phyloP scores from a whole-genome alignment of 805 yeast species.

The Hanseniaspora pseudoguilliermondii region DNA sequence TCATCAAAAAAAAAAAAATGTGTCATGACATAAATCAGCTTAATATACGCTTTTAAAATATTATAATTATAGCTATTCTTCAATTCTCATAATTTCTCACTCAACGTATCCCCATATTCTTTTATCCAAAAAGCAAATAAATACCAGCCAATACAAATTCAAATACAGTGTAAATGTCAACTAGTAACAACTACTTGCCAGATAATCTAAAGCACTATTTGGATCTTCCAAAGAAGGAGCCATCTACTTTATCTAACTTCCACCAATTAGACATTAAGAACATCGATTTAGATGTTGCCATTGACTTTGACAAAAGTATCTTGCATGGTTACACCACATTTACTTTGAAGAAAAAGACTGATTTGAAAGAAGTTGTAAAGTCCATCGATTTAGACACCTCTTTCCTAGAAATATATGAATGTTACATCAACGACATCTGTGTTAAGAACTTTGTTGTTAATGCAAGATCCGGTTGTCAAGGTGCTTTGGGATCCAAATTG shows the following conservation, averaged over 20 bases:
- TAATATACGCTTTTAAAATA: background rate
- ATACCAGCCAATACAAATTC: background rate
- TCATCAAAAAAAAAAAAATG: background rate
- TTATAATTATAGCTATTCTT: background rate
- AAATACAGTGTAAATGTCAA: background rate
- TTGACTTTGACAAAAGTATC: conserved; percentile 41
- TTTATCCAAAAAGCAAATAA: background rate
- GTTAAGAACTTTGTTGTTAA: conserved; percentile 18
- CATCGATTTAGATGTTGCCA: conserved; percentile 41
- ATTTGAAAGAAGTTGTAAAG: conserved; percentile 17
- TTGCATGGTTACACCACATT: conserved; percentile 46
- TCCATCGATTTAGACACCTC: conserved; percentile 59
- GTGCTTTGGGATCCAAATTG: conserved; percentile 51
- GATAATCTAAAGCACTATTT: conserved; percentile 6
- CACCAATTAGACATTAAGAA: conserved; percentile 34
- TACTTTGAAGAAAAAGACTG: conserved; percentile 26
- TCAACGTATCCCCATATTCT: background rate
- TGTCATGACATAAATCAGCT: background rate
- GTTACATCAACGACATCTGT: conserved; percentile 34
- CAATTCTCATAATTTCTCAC: background rate
- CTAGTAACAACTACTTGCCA: conserved; percentile 6
- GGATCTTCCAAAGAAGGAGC: conserved; percentile 32
- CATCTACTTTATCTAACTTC: conserved; percentile 71
- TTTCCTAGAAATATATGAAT: conserved; percentile 34
- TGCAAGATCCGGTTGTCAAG: conserved; percentile 18